Evolutionary conservation across 495 filamentous ascomycete genomes (phyloP), one percentile per base, ranked within the genome.

Genomic region (Hypoxylon trugodes): DNA sequence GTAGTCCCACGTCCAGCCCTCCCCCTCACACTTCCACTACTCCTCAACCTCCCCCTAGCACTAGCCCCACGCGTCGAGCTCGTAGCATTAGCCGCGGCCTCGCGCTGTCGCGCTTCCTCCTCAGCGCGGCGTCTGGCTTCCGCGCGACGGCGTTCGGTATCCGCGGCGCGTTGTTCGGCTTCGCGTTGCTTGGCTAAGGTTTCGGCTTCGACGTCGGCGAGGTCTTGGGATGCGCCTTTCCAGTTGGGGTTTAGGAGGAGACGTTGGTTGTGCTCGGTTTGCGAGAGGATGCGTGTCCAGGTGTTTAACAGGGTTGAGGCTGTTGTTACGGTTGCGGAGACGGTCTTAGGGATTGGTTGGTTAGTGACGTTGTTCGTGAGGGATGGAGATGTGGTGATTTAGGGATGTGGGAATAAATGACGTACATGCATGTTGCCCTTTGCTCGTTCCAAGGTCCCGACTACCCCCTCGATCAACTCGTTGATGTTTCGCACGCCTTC

Each of bases 231-330:
- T 6, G 92, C 90, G 43, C 95, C 95, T 60, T 95, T 87, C 95
- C 95, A 98, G 43, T 86, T 79, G 1, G 90, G 89, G 64, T 94
- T 90, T 30, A 97, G 84, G 22, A 98, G 89, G 38, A 98, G 77
- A 3, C 95, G 87, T 69, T 98, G 93, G 69, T 96, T 98, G 73
- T 98, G 93, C 76, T 98, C 95, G 0, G 95, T 97, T 71, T 97
- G 95, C 18, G 90, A 93, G 3, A 98, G 84, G 61, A 98, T 97
- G 53, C 92, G 87, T 37, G 92, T 96, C 93, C 93, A 98, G 21
- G 95, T 95, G 65, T 93, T 92, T 30, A 98, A 84, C n/a, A 98
- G 85, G 0, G 91, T 92, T 30, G 92, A 93, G n/a, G 94, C 92
- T 38, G 90, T 92, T 48, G 84, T 79, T 21, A 97, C 90, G 2